phyloP scores from a whole-genome alignment of 2,329 filamentous ascomycete species.

The Lithohypha guttulata region DNA sequence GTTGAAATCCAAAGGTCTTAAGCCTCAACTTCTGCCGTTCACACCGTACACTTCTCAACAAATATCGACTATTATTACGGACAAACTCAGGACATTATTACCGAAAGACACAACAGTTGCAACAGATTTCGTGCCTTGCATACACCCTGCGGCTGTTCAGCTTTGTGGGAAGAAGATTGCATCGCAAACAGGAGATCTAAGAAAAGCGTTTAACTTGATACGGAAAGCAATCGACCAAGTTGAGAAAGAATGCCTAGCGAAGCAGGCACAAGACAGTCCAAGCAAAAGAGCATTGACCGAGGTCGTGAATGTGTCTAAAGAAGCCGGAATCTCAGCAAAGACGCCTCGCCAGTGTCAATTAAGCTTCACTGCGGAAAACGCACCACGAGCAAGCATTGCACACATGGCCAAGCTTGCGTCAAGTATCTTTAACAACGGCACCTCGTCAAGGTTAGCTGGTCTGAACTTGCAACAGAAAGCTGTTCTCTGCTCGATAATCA shows the following conservation, averaged over 20 bases:
- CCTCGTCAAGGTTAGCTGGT: slow-evolving; percentile 68
- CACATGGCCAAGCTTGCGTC: slow-evolving; percentile 89
- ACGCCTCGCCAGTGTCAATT: slow-evolving; percentile 39
- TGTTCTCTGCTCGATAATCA: slow-evolving; percentile 76
- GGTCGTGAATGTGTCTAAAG: slow-evolving; percentile 52
- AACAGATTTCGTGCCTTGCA: slow-evolving; percentile 63
- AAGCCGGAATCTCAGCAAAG: slow-evolving; percentile 28
- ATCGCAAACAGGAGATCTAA: slow-evolving; percentile 83
- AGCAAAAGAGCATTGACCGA: slow-evolving; percentile 70
- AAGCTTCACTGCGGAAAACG: slow-evolving; percentile 60
- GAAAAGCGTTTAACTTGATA: slow-evolving; percentile 92
- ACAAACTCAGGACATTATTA: slow-evolving; percentile 66
- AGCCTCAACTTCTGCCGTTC: slow-evolving; percentile 81
- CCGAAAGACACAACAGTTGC: slow-evolving; percentile 41
- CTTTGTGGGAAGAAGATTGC: slow-evolving; percentile 92
- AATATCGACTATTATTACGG: slow-evolving; percentile 76
- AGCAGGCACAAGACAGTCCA: slow-evolving; percentile 50
- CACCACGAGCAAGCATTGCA: slow-evolving; percentile 76
- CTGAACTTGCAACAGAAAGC: slow-evolving; percentile 96
- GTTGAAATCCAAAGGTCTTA: slow-evolving; percentile 83
- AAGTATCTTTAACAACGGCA: slow-evolving; percentile 80
- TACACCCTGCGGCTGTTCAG: slow-evolving; percentile 87
- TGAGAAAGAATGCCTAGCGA: slow-evolving; percentile 70
- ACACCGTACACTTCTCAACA: slow-evolving; percentile 82
- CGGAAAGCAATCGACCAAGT: slow-evolving; percentile 80